Evolutionary conservation across 148 eudicot species (phyloP).

Genomic region (Suaeda aralocaspica): DNA sequence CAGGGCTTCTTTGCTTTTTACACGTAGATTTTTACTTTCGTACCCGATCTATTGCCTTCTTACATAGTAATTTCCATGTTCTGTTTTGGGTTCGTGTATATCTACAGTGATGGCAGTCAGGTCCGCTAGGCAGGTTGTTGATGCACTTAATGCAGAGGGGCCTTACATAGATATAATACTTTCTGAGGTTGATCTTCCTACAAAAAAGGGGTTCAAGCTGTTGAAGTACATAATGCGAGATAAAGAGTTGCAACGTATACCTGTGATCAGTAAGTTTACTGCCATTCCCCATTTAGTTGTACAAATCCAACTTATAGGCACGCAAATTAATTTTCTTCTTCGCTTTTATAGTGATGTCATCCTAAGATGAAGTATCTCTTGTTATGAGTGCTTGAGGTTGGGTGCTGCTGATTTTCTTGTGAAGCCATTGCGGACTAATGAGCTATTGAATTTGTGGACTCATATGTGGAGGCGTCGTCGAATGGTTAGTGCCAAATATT

Average conservation of each 20-base stretch:
- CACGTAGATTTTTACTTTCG: too few relatives aligned
- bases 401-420: too few relatives aligned
- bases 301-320: constrained; percentile 6
- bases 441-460: too few relatives aligned
- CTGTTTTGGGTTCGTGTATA: constrained; percentile 10
- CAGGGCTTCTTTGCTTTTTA: too few relatives aligned
- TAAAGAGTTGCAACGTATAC: constrained; percentile 74
- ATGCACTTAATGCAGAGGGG: constrained; percentile 95
- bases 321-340: constrained; percentile 4
- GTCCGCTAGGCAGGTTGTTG: constrained; percentile 95
- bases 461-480: too few relatives aligned
- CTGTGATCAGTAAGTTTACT: constrained; percentile 97
- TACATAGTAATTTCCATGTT: constrained; percentile 12
- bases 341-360: constrained; percentile 76
- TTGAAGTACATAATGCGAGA: constrained; percentile 85
- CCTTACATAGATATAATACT: too few relatives aligned
- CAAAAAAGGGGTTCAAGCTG: constrained; percentile 85
- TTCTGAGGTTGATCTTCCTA: constrained; percentile 93
- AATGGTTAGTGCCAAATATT: too few relatives aligned
- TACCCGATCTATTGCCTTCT: constrained; percentile 2
- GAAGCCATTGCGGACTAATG: too few relatives aligned
- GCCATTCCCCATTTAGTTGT: too few relatives aligned
- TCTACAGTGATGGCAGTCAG: constrained; percentile 75
- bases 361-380: too few relatives aligned
- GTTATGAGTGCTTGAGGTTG: too few relatives aligned